Conservation (phyloP, 768 basidiomycete genomes). For the Podaxis pistillaris region DNA sequence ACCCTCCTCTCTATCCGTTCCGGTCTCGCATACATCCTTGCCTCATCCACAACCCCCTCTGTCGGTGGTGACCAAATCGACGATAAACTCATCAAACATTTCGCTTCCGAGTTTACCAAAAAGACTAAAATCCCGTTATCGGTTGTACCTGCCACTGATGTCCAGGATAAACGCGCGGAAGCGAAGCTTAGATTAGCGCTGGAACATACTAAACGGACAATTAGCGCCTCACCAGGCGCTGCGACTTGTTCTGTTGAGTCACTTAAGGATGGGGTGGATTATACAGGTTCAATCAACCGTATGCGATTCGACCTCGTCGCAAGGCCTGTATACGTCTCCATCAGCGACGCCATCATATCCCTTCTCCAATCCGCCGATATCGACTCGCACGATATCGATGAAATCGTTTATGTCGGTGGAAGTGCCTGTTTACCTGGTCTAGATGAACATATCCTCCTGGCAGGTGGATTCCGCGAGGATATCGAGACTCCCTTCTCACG, state of each 20-base stretch:
- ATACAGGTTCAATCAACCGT: conserved; percentile 55
- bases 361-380: conserved; percentile 52
- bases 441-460: conserved; percentile 50
- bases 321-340: conserved; percentile 55
- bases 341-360: conserved; percentile 47
- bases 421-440: conserved; percentile 74
- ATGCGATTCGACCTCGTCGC: conserved; percentile 66
- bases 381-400: conserved; percentile 70
- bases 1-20: conserved; percentile 72
- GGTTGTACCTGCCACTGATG: conserved; percentile 48
- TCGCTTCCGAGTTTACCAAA: conserved; percentile 95
- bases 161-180: conserved; percentile 77
- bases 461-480: conserved; percentile 57
- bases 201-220: conserved; percentile 92
- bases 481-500: conserved; percentile 64
- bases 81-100: conserved; percentile 82
- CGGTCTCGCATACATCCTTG: conserved; percentile 68
- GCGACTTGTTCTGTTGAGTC: conserved; percentile 93
- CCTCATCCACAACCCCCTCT: conserved; percentile 42
- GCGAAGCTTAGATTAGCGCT: conserved; percentile 92
- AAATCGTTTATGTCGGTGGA: conserved; percentile 80
- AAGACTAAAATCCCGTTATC: conserved; percentile 81
- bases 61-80: conserved; percentile 76
- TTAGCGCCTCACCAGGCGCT: conserved; percentile 82
- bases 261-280: conserved; percentile 91